Percentiles rank a stretch among this genome's conserved stretches.
phyloP scores from a whole-genome alignment of 805 yeast species.

The Suhomyces canberraensis region DNA sequence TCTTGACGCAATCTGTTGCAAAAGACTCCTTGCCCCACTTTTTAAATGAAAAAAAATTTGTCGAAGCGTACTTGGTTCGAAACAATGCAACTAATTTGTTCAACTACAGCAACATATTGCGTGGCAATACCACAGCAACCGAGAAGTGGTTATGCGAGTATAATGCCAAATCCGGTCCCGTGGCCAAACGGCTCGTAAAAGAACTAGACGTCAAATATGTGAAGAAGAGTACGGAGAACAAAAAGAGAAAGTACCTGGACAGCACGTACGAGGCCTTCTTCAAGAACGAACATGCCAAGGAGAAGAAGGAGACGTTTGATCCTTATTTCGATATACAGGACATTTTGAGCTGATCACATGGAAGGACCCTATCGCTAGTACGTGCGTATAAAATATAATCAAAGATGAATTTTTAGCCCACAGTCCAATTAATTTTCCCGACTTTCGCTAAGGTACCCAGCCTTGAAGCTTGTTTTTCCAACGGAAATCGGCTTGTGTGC shows the following conservation, averaged over 20 bases:
- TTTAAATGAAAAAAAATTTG: constrained; percentile 22
- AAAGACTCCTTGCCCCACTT: constrained; percentile 17
- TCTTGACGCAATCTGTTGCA: constrained; percentile 20
- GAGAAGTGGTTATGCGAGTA: constrained; percentile 17
- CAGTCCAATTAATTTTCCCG: no score
- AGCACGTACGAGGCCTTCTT: constrained; percentile 3
- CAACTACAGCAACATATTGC: constrained; percentile 27
- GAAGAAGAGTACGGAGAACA: constrained; percentile 13
- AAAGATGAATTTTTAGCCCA: no score
- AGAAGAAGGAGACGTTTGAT: constrained; percentile 8
- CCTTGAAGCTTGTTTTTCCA: no score
- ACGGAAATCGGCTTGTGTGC: no score
- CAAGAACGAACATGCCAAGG: constrained; percentile 1
- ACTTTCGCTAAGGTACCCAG: no score
- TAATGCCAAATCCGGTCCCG: constrained; percentile 9
- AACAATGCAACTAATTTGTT: constrained; percentile 26
- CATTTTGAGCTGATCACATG: constrained; percentile 7
- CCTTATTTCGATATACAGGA: constrained; percentile 13
- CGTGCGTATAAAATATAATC: no score
- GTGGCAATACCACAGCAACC: constrained; percentile 12
- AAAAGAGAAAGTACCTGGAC: constrained; percentile 12
- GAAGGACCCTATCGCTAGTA: no score
- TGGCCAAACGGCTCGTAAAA: constrained; percentile 20
- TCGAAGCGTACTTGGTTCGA: constrained; percentile 19
- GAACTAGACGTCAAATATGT: constrained; percentile 22